Evolutionary conservation across 2,329 filamentous ascomycete genomes (phyloP).

Genomic region (Diplocarpon rosae): DNA sequence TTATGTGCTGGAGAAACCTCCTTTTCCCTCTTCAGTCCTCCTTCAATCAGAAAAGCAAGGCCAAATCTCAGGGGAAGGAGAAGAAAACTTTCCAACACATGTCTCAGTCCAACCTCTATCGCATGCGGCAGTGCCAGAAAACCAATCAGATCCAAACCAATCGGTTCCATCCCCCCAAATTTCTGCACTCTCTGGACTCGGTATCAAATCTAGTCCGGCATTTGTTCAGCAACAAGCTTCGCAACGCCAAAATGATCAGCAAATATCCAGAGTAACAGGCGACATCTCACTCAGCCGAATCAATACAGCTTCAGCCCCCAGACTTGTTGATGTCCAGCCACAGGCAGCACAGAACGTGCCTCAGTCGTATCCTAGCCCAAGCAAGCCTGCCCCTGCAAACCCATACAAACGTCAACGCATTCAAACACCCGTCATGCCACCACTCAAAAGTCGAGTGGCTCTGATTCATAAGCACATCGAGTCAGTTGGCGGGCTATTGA

Average conservation of each 20-base stretch:
- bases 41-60: constrained; percentile 4
- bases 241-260: neutral
- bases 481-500: constrained; percentile 15
- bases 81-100: neutral
- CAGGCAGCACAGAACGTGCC: neutral
- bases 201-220: neutral
- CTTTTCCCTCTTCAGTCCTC: constrained; percentile 4
- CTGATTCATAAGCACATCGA: constrained; percentile 22
- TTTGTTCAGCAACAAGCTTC: neutral
- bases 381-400: constrained; percentile 1
- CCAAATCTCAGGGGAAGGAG: neutral
- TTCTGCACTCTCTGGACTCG: neutral
- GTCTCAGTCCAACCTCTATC: neutral
- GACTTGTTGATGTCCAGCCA: neutral
- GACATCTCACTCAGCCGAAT: neutral
- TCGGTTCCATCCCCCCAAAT: neutral
- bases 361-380: neutral
- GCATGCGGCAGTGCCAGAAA: neutral
- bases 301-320: neutral
- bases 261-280: neutral
- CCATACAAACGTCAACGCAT: constrained; percentile 13
- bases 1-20: constrained; percentile 1
- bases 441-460: constrained; percentile 15
- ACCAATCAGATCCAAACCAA: neutral
- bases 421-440: constrained; percentile 12